These are phyloP conservation scores for Xanthoceras sorbifolium DNA, from an alignment of 345 rosid species.

Conservation along the genomic window DNA sequence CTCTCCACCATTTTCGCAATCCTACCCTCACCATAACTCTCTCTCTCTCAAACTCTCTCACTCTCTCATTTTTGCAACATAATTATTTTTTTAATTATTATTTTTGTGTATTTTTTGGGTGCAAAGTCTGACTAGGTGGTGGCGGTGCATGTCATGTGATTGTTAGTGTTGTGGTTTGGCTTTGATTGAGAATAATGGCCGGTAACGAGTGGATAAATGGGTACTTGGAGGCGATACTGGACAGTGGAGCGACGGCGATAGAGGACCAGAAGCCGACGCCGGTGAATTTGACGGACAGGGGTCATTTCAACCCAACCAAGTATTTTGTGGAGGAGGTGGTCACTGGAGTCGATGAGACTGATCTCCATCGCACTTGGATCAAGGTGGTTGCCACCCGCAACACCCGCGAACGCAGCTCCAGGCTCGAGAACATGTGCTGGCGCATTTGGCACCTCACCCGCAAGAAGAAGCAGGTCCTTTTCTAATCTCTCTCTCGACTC, in stretches of 20 bases:
- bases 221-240: constrained; percentile 87
- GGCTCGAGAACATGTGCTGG: constrained; percentile 99
- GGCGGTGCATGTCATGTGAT: neutral
- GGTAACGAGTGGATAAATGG: constrained; percentile 99
- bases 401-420: constrained; percentile 87
- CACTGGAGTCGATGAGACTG: constrained; percentile 87
- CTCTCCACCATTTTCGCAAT: constrained; percentile 6
- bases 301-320: constrained; percentile 79
- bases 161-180: no score
- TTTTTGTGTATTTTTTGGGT: neutral
- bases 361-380: constrained; percentile 87
- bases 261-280: constrained; percentile 58
- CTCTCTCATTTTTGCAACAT: neutral
- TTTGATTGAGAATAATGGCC: constrained; percentile 43
- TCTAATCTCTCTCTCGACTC: neutral
- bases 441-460: constrained; percentile 99
- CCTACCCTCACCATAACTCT: neutral
- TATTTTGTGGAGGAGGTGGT: constrained; percentile 97
- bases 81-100: no score
- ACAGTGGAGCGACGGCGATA: constrained; percentile 62
- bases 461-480: constrained; percentile 87
- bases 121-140: no score
- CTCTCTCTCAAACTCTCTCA: neutral
- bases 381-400: constrained; percentile 96
- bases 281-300: constrained; percentile 45